A percentile compares a stretch with the other conserved stretches of the same genome.
phyloP scores from a whole-genome alignment of 495 filamentous ascomycete species.

The Penicillium coffeae region DNA sequence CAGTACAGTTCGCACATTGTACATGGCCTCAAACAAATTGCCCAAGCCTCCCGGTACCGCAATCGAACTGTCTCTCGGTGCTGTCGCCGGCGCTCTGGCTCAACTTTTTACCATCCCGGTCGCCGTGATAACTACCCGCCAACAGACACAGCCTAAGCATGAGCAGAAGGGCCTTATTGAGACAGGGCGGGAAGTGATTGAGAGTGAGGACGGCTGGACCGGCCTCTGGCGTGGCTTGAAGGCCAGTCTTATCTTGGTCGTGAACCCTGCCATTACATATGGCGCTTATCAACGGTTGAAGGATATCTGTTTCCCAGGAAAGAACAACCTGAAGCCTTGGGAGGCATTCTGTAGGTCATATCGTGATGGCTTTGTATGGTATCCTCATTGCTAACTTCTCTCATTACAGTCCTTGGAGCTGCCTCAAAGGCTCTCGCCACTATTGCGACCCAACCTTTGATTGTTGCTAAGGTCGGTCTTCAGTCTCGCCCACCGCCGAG shows the following conservation, averaged over 20 bases:
- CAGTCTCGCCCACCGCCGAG: slow-evolving; percentile 87
- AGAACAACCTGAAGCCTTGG: slow-evolving; percentile 70
- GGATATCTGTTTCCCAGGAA: slow-evolving; percentile 72
- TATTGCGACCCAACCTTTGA: slow-evolving; percentile 89
- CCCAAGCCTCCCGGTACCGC: slow-evolving; percentile 71
- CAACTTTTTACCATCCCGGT: slow-evolving; percentile 97
- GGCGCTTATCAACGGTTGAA: slow-evolving; percentile 92
- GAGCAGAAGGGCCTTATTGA: slow-evolving; percentile 85
- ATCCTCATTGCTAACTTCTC: slow-evolving; percentile 13
- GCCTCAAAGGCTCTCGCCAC: slow-evolving; percentile 92
- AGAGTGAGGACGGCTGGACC: slow-evolving; percentile 83
- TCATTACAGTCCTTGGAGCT: slow-evolving; percentile 71
- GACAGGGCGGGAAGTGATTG: slow-evolving; percentile 82
- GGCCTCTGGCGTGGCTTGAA: slow-evolving; percentile 95
- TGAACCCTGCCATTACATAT: slow-evolving; percentile 98
- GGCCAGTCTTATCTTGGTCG: slow-evolving; percentile 91
- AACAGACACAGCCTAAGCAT: slow-evolving; percentile 83
- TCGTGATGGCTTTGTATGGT: neutral
- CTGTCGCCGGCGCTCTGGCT: slow-evolving; percentile 82
- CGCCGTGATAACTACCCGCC: slow-evolving; percentile 88
- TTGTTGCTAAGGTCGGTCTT: slow-evolving; percentile 95
- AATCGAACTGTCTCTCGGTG: slow-evolving; percentile 81
- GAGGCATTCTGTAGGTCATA: slow-evolving; percentile 81
- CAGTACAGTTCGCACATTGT: slow-evolving; percentile 77
- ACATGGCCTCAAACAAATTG: slow-evolving; percentile 63